Conservation (phyloP, 306 rosid species). For the Nissolia schottii region DNA sequence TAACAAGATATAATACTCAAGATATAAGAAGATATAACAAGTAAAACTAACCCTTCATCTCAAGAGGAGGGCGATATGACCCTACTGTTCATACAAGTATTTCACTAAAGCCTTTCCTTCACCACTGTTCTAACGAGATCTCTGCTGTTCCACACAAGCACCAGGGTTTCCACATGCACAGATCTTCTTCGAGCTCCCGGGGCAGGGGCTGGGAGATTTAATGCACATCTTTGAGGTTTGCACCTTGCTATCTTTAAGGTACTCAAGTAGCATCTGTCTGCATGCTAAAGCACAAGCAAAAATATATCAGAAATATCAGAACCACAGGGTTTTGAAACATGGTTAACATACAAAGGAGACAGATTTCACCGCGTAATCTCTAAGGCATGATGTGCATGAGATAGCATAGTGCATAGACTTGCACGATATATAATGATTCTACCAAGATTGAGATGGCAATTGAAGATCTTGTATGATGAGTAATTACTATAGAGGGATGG, state of each 20-base stretch:
- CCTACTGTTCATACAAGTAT: background rate
- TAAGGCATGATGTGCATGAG: background rate
- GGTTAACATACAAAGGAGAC: background rate
- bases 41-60: background rate
- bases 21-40: too few relatives aligned
- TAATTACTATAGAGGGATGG: background rate
- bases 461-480: background rate
- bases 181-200: conserved; percentile 25
- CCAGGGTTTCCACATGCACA: conserved; percentile 64
- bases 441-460: conserved; percentile 14
- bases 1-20: too few relatives aligned
- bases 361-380: background rate
- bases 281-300: conserved; percentile 30
- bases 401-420: background rate
- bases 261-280: conserved; percentile 38
- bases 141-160: conserved; percentile 57
- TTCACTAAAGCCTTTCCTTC: conserved; percentile 57
- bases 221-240: conserved; percentile 35
- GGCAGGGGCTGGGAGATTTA: conserved; percentile 20
- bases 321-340: background rate
- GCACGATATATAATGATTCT: background rate
- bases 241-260: conserved; percentile 70
- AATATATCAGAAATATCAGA: conserved; percentile 18
- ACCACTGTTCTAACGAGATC: conserved; percentile 47
- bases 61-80: background rate